Evolutionary conservation across 2,329 filamentous ascomycete species (phyloP), one percentile per base, ranked within the genome.

Genomic region (Pseudogymnoascus sp.): DNA sequence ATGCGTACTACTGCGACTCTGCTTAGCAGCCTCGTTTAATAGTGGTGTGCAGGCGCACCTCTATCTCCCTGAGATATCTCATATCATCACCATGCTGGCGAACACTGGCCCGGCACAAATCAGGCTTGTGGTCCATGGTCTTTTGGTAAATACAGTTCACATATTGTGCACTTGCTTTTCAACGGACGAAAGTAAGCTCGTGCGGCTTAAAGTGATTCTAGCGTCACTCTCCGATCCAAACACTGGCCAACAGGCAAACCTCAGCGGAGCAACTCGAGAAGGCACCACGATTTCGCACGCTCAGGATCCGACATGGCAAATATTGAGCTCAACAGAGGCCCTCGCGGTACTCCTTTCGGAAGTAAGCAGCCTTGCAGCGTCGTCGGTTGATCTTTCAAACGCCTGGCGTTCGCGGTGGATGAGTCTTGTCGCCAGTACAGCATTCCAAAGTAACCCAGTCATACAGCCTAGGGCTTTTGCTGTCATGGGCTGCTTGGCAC

Each of bases 351-450:
- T 88, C 1, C 74, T 90, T 16, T 85, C 87, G 61, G 86, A 90
- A 65, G 80, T 87, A 13, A 89, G 84, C 67, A 79, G 81, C 1
- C 77, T 87, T 14, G 86, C 86, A 2, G 86, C 87, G 11, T 84
- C 86, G 10, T 85, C 85, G 0, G 76, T 85, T 7, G 85, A 89
- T 68, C 78, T 87, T 70, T 83, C 85, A 21, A 90, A 90, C 69
- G 81, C 84, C 14, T 90, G 87, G 87, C 82, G 87, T 25, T 86
- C 87, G 19, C 81, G 87, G 19, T 90, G 87, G 87, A 89, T 90
- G 87, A 88, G 86, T 69, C 77, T 90, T 21, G 86, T 90, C 41
- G 86, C 87, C 14, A 90, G 87, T 71, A 90, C 86, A 8, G 87
- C 87, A 0, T 90, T 90, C 72, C 87, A 90, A 71, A 89, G 86